These are phyloP conservation scores for Magnolia sinica DNA, from an alignment of 164 flowering plant genomes.

Conservation along the genomic window DNA sequence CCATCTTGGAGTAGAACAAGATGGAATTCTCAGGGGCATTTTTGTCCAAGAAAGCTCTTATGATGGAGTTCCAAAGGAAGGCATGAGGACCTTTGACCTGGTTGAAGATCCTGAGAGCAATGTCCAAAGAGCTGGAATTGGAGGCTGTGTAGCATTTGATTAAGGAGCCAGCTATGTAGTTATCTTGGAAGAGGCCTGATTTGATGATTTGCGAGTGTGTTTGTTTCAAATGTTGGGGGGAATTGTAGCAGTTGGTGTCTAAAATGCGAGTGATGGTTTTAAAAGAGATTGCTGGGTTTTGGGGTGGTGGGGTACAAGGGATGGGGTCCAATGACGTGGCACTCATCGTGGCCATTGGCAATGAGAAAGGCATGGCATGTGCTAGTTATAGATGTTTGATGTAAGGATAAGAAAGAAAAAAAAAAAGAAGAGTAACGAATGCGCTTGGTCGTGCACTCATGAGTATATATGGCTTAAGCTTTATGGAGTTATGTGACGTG, in stretches of 20 bases:
- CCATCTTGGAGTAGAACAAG: constrained; percentile 30
- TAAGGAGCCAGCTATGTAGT: constrained; percentile 42
- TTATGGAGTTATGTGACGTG: too few relatives aligned
- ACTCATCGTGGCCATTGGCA: background rate
- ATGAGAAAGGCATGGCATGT: background rate
- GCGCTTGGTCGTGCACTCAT: too few relatives aligned
- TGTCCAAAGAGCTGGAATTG: constrained; percentile 15
- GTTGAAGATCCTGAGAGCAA: constrained; percentile 36
- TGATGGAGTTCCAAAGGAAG: constrained; percentile 46
- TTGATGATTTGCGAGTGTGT: constrained; percentile 37
- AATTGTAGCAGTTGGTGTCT: constrained; percentile 40
- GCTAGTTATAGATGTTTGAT: too few relatives aligned
- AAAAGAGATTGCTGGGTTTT: constrained; percentile 24
- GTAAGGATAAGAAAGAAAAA: too few relatives aligned
- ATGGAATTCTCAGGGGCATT: constrained; percentile 31
- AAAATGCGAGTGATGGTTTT: constrained; percentile 33
- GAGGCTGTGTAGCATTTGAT: constrained; percentile 38
- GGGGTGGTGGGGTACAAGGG: constrained; percentile 1
- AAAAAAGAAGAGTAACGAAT: too few relatives aligned
- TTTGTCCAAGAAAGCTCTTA: constrained; percentile 41
- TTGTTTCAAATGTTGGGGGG: constrained; percentile 40
- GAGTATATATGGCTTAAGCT: too few relatives aligned
- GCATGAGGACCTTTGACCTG: constrained; percentile 34
- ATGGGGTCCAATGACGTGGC: background rate
- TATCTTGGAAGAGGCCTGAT: constrained; percentile 36